phyloP scores from a whole-genome alignment of 1,284 basidiomycete genomes.

The Malassezia pachydermatis region DNA sequence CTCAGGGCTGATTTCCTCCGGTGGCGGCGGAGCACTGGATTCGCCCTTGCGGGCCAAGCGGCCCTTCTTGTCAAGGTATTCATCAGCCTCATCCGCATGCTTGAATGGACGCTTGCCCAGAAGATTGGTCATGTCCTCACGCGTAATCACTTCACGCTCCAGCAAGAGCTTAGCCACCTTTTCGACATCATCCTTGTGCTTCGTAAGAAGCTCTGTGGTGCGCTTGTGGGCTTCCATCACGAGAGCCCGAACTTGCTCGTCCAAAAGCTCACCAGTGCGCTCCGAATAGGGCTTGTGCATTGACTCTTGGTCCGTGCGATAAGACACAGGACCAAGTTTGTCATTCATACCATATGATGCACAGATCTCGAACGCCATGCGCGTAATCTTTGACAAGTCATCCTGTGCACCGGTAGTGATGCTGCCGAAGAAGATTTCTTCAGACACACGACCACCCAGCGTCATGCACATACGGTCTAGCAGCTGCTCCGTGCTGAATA shows the following conservation, averaged over 20 bases:
- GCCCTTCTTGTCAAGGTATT: conserved; percentile 45
- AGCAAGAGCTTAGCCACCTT: conserved; percentile 83
- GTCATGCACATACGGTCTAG: conserved; percentile 96
- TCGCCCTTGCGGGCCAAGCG: conserved; percentile 34
- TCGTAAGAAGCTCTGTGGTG: conserved; percentile 69
- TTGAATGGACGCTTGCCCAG: conserved; percentile 75
- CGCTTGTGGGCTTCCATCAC: conserved; percentile 76
- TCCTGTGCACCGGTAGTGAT: conserved; percentile 98
- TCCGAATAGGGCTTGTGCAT: conserved; percentile 98
- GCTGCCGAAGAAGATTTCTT: conserved; percentile 93
- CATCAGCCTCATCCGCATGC: conserved; percentile 55
- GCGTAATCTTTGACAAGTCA: conserved; percentile 92
- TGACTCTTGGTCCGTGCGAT: conserved; percentile 73
- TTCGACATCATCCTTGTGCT: conserved; percentile 78
- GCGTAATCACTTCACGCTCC: conserved; percentile 87
- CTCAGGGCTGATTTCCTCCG: conserved; percentile 26
- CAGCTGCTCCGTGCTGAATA: conserved; percentile 89
- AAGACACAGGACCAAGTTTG: conserved; percentile 87
- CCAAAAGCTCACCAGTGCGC: conserved; percentile 86
- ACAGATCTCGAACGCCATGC: conserved; percentile 85
- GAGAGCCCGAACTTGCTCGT: conserved; percentile 83
- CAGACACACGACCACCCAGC: conserved; percentile 91
- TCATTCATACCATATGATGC: conserved; percentile 72
- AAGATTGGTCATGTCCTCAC: conserved; percentile 77
- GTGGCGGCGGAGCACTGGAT: conserved; percentile 38